phyloP scores from a whole-genome alignment of 148 eudicot species.

The Chenopodium suecicum region DNA sequence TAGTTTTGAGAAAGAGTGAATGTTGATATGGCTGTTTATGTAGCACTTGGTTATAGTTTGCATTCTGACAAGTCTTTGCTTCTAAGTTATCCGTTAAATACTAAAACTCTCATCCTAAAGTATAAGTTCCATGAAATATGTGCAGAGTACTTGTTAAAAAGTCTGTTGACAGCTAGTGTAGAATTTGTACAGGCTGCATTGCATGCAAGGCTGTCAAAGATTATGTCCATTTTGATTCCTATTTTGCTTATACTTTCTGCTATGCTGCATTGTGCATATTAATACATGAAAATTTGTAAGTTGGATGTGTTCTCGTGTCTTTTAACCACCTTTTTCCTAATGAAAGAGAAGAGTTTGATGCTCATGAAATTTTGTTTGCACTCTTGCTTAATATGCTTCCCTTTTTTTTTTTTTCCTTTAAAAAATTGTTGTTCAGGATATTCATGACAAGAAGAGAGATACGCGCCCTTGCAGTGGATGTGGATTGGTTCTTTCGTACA shows the following conservation, averaged over 20 bases:
- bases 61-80: not conserved
- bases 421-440: slow-evolving; percentile 40
- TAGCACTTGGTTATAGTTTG: not conserved
- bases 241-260: not conserved
- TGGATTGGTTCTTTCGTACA: slow-evolving; percentile 60
- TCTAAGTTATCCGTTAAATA: not conserved
- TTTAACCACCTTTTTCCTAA: not conserved
- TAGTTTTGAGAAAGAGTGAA: slow-evolving; percentile 4
- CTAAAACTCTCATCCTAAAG: not conserved
- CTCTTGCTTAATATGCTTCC: slow-evolving; percentile 2
- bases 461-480: slow-evolving; percentile 67
- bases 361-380: not conserved
- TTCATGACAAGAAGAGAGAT: slow-evolving; percentile 48
- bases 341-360: not conserved
- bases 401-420: not conserved
- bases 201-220: not conserved
- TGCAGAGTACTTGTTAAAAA: not conserved
- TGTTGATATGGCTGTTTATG: not conserved
- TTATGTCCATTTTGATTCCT: not conserved
- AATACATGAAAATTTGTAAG: not conserved
- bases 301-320: not conserved
- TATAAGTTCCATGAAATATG: not conserved
- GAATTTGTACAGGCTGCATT: not conserved
- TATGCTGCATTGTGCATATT: not conserved
- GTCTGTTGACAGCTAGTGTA: not conserved